Base-by-base conservation (phyloP, 2,329 filamentous ascomycete species). In the Colletotrichum brevisporum region DNA sequence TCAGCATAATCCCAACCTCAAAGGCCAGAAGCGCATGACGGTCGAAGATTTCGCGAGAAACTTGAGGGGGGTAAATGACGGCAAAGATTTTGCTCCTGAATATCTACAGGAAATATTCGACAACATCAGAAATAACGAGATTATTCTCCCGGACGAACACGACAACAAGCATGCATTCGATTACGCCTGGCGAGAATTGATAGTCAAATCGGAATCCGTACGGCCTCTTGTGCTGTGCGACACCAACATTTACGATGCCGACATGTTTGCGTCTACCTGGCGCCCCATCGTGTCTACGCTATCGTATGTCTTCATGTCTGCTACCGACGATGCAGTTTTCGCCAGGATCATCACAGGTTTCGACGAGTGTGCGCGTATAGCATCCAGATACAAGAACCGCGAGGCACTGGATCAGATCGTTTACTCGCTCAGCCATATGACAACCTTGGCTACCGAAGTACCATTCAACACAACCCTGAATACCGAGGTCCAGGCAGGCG, bases 221-320 rank as follows among this genome's bases (percentile, higher is more conserved):
- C 91, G 92, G 1, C 88, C 91, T 59, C 85, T 98, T 52, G 83
- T 92, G 41, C 84, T 95, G 36, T 97, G 94, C 78, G 88, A 97
- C 73, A 97, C 95, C 5, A 98, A 98, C 77, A 90, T 97, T 47
- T 99, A 94, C 79, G 97, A 99, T 79, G 94, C 95, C 4, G 95
- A 99, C 77, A 98, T 99, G 94, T 99, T 99, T 79, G 91, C 92
- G 66, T 92, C 94, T 24, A 98, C 95, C 0, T 99, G 97, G 96
- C 94, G 90, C 77, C 95, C 97, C 0, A 94, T 99, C 57, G 88
- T 99, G 45, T 95, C 96, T 4, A 98, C 97, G 0, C 84, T 99
- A 63, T 97, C 96, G 13, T 99, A 98, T 77, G 96, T 99, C 4
- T 99, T 99, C 83, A 97, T 98, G 92, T 98, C 95, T 43, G 97